Conservation (phyloP, 352 stramenopile genomes). For the Phytophthora macrochlamydospora region DNA sequence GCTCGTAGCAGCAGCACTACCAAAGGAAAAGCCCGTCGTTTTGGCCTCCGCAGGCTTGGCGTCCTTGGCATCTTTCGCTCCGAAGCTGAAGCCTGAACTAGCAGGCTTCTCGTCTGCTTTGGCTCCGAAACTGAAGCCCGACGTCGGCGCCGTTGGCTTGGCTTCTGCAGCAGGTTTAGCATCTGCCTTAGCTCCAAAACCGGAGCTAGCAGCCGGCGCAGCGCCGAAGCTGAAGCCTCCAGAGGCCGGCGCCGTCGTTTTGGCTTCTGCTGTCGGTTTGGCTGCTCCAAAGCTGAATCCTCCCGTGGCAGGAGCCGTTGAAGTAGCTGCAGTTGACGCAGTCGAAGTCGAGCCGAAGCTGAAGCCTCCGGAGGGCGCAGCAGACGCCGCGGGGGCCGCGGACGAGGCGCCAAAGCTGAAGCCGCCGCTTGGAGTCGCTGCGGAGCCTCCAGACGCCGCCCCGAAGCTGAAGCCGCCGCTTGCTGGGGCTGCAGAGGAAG, state of each 20-base stretch:
- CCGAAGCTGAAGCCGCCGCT: slow-evolving; percentile 37
- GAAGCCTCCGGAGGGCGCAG: slow-evolving; percentile 7
- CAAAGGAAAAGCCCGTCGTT: slow-evolving; percentile 40
- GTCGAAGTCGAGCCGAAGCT: not conserved
- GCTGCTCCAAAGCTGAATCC: slow-evolving; percentile 33
- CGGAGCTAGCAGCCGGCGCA: not conserved
- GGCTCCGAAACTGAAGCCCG: slow-evolving; percentile 31
- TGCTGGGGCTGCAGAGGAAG: slow-evolving; percentile 2
- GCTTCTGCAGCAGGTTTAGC: not conserved
- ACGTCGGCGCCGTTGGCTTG: not conserved
- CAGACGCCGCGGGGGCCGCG: slow-evolving; percentile 16
- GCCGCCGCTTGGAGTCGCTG: slow-evolving; percentile 6
- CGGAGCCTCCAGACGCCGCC: not conserved
- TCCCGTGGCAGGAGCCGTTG: slow-evolving; percentile 1
- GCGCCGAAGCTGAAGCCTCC: slow-evolving; percentile 11
- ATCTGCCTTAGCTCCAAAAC: not conserved
- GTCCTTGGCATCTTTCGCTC: slow-evolving; percentile 11
- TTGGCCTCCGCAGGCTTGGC: slow-evolving; percentile 24
- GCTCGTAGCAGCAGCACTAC: slow-evolving; percentile 11
- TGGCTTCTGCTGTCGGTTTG: not conserved
- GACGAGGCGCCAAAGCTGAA: slow-evolving; percentile 22
- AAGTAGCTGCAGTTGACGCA: slow-evolving; percentile 1
- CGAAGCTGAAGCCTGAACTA: slow-evolving; percentile 25
- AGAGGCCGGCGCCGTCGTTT: not conserved
- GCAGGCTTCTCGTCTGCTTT: slow-evolving; percentile 5